Evolutionary conservation across 805 yeast species (phyloP).

Genomic region (Ogataea zsoltii): DNA sequence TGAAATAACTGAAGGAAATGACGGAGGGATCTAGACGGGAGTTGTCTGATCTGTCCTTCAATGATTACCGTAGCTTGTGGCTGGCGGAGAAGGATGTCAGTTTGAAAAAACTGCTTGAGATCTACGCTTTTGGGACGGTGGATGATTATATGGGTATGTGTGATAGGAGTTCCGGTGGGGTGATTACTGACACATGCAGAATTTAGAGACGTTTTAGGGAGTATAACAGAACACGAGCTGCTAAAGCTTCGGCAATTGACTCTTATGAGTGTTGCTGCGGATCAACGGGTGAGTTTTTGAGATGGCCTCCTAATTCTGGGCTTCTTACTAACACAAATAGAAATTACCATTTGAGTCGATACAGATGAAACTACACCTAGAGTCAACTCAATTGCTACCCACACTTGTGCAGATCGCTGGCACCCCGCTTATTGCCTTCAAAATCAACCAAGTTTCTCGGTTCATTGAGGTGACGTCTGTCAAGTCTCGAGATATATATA

Average conservation of each 20-base stretch:
- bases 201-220: conserved; percentile 1
- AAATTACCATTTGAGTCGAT: conserved; percentile 2
- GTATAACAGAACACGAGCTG: conserved; percentile 14
- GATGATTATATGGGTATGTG: conserved; percentile 20
- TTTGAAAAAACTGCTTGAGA: conserved; percentile 21
- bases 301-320: neutral
- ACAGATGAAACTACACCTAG: neutral
- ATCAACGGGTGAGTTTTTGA: conserved; percentile 6
- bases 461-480: conserved; percentile 9
- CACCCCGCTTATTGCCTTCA: conserved; percentile 16
- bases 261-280: conserved; percentile 15
- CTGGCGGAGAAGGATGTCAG: conserved; percentile 9
- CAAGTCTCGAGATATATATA: conserved; percentile 19
- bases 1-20: conserved; percentile 2
- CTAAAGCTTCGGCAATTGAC: conserved; percentile 25
- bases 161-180: neutral
- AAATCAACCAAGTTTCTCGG: conserved; percentile 18
- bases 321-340: neutral
- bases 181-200: neutral
- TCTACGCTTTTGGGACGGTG: conserved; percentile 30
- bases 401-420: conserved; percentile 14
- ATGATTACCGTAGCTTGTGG: conserved; percentile 18
- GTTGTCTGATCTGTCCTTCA: conserved; percentile 19
- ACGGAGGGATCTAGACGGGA: neutral
- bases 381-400: conserved; percentile 2